Evolutionary conservation across 2,329 filamentous ascomycete species (phyloP).

Genomic region (Cladophialophora exuberans): DNA sequence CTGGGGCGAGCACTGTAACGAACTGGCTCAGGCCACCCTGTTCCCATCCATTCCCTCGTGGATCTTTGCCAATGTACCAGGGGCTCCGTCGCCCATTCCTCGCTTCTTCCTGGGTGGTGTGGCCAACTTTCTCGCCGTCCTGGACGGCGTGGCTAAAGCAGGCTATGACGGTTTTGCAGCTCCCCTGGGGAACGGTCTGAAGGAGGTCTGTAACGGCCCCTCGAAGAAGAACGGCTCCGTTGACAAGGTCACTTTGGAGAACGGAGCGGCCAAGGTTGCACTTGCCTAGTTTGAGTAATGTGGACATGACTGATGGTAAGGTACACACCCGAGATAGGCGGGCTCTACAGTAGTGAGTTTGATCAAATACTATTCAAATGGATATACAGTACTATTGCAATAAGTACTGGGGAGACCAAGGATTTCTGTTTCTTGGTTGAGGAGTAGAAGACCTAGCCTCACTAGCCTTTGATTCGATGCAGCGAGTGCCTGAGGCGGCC

Average conservation of each 20-base stretch:
- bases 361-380: too few relatives aligned
- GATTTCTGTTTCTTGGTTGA: too few relatives aligned
- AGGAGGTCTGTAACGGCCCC: slow-evolving; percentile 18
- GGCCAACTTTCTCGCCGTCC: slow-evolving; percentile 13
- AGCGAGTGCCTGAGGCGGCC: too few relatives aligned
- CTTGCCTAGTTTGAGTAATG: slow-evolving; percentile 10
- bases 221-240: slow-evolving; percentile 2
- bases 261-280: slow-evolving; percentile 15
- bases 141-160: slow-evolving; percentile 12
- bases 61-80: slow-evolving; percentile 57
- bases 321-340: not conserved
- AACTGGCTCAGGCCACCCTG: slow-evolving; percentile 40
- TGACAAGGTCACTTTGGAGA: slow-evolving; percentile 15
- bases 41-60: slow-evolving; percentile 45
- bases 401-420: too few relatives aligned
- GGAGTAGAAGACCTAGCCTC: too few relatives aligned
- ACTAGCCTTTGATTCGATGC: too few relatives aligned
- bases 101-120: slow-evolving; percentile 20
- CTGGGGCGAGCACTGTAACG: slow-evolving; percentile 47
- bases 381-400: too few relatives aligned
- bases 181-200: slow-evolving; percentile 21
- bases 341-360: too few relatives aligned
- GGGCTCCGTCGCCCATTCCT: slow-evolving; percentile 27
- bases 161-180: slow-evolving; percentile 24
- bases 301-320: slow-evolving; percentile 3